Base-by-base conservation (phyloP, 768 basidiomycete species). In the Boletales sp. region DNA sequence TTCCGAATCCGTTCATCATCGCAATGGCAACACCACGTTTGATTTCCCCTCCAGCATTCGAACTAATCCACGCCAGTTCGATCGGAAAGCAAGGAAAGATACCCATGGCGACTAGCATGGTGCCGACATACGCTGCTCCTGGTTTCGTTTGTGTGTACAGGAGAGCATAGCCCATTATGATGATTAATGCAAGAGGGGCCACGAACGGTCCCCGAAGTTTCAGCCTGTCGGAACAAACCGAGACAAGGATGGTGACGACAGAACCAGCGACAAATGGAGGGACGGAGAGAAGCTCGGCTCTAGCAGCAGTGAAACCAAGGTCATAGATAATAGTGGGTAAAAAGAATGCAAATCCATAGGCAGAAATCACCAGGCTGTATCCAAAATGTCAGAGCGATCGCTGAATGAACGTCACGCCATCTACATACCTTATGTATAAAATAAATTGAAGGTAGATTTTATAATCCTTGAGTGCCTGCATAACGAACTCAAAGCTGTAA, bases 41-140 rank as follows among this genome's bases (percentile, higher is more conserved):
- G 38, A 76, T 47, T 46, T 80, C 79, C 13, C 82, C 80, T 21
- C 82, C 81, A 3, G 77, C 73, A 37, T 80, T 79, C 4, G 75
- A 73, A 8, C 74, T 73, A 2, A 68, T 72, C 83, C 82, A 84
- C 24, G 79, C 76, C 1, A 83, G 57, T 12, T 53, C 50, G 15
- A 80, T 45, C 12, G 68, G 69, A 34, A 81, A 61, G 8, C 69
- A 69, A 0, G 82, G 75, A 54, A 65, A 79, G 2, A 80, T 68
- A 8, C 82, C 82, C 24, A 73, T 62, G 2, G 79, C 74, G 21
- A 74, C 69, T 36, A 83, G 60, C 36, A 83, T 55, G 8, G 74
- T 65, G 5, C 76, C 82, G 5, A 66, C 53, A 53, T 82, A 81
- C 8, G 58, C 44, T 17, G 41, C 37, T 9, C 47, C 53, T 17